Evolutionary conservation across 768 basidiomycete genomes (phyloP).

Genomic region (Phaeolepiota aurea): DNA sequence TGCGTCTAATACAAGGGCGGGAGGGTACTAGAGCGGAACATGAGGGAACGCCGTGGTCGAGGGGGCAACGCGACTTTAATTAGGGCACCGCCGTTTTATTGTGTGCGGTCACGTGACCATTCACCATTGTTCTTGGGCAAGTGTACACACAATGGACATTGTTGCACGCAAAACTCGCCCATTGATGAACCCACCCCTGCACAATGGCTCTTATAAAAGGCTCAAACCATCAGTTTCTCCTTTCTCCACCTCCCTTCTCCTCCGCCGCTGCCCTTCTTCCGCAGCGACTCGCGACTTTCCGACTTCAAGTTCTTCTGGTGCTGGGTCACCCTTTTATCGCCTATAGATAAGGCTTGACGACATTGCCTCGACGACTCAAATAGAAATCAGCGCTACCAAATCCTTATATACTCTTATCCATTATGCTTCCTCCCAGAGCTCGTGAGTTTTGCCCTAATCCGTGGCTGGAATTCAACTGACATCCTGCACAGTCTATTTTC

Average conservation of each 20-base stretch:
- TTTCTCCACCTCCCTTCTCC: not conserved
- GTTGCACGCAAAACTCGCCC: not conserved
- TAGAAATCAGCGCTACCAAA: slow-evolving; percentile 3
- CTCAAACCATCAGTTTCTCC: not conserved
- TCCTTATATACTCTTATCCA: slow-evolving; percentile 2
- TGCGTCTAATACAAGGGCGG: too few species aligned
- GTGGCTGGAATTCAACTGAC: not conserved
- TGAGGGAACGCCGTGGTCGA: too few species aligned
- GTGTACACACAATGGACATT: not conserved
- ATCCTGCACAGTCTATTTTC: slow-evolving; percentile 36
- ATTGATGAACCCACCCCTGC: not conserved
- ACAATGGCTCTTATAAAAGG: not conserved
- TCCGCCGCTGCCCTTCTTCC: not conserved
- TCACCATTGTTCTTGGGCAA: too few species aligned
- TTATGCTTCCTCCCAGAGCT: slow-evolving; percentile 24
- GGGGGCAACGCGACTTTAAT: too few species aligned
- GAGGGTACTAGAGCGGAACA: too few species aligned
- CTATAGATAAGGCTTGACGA: slow-evolving; percentile 4
- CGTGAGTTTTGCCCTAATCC: slow-evolving; percentile 12
- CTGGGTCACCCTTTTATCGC: slow-evolving; percentile 19
- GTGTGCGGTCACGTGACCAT: too few species aligned
- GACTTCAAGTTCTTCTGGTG: slow-evolving; percentile 14
- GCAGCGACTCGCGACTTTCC: too few species aligned
- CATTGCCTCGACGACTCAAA: slow-evolving; percentile 3
- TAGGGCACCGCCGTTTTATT: too few species aligned